Evolutionary conservation across 345 rosid genomes (phyloP), one percentile per base, ranked within the genome.

Genomic region (Kandelia obovata): DNA sequence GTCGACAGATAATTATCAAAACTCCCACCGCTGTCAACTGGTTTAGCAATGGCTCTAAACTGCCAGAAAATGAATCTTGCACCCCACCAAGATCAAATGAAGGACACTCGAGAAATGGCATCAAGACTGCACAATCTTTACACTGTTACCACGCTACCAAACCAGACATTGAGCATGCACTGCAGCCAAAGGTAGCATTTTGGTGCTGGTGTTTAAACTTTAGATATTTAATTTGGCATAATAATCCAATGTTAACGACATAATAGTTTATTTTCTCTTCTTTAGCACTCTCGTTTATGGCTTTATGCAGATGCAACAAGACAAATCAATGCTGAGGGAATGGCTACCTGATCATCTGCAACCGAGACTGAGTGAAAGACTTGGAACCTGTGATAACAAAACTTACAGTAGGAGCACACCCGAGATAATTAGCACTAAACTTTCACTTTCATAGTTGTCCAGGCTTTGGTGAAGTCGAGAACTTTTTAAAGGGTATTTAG

Each of bases 301-400:
- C 21, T 60, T 21, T 1, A 59, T 63, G 80, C 75, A 81, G 85
- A 17, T 78, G 65, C 67, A 71, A 7, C 63, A 47, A 61, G 80
- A 83, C 30, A 74, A 71, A 20, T 4, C 49, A 39, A 26, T 25
- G 65, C 69, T 73, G 66, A 79, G 64, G 67, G 80, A 83, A 30
- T 60, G 80, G 76, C 31, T 71, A 51, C 79, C 79, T 9, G 37
- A 34, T 34, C 84, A 86, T 66, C 51, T 83, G 67, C 87, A 82
- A 70, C 72, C 75, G 69, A 78, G 79, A 70, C 75, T 80, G 69
- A 76, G 82, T 78, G 77, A 77, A 62, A 70, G 80, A 70, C 76
- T 67, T 56, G 79, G 74, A 43, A 7, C 37, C 37, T 34, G 37
- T 34, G 37, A 34, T 0, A 1, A 7, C 9, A 34, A 34, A 34